Evolutionary conservation across 345 rosid genomes (phyloP), one percentile per base, ranked within the genome.

Genomic region (Heritiera fomes): DNA sequence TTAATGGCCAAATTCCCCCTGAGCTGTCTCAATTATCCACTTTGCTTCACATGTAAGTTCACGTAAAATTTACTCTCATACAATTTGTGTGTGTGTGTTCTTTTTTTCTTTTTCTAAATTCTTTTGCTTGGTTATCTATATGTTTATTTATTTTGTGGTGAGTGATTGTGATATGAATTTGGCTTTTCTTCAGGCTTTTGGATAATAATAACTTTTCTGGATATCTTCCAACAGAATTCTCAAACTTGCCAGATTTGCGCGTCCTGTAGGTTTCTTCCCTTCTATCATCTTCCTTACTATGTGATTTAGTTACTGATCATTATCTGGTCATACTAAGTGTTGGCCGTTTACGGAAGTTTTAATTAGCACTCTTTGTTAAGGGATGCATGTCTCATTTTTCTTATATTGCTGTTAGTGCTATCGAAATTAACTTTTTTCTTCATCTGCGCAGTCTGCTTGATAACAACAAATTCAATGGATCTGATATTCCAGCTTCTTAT

Each of bases 11-110:
- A 77, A 88, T 95, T 78, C 99, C 99, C 40, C 20, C 77, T n/a
- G 94, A 92, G 86, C 90, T 95, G 28, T 86, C 92, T 81, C 86
- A 86, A 40, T 61, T 87, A 75, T 77, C 96, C 75, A 73, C 83
- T 78, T 90, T 95, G 80, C 40, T 88, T 85, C 98, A 94, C 86
- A 73, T 94, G 98, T 94, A 81, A 91, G 98, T 85, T 83, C 64
- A 62, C 79, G 23, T 55, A 75, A 18, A 67, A 52, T 62, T 81
- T n/a, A 23, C 63, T 60, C 38, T 73, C 40, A 10, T 74, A 7
- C 56, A 34, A 15, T 40, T 2, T 3, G 15, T 18, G 10, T 71
- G 52, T 71, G 14, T 34, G 40, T 79, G 28, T 63, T 7, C 78
- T 10, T 28, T 40, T 46, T 70, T 72, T 75, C 50, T 12, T 23